Evolutionary conservation across 768 basidiomycete genomes (phyloP).

Genomic region (Phlebiopsis gigantea): DNA sequence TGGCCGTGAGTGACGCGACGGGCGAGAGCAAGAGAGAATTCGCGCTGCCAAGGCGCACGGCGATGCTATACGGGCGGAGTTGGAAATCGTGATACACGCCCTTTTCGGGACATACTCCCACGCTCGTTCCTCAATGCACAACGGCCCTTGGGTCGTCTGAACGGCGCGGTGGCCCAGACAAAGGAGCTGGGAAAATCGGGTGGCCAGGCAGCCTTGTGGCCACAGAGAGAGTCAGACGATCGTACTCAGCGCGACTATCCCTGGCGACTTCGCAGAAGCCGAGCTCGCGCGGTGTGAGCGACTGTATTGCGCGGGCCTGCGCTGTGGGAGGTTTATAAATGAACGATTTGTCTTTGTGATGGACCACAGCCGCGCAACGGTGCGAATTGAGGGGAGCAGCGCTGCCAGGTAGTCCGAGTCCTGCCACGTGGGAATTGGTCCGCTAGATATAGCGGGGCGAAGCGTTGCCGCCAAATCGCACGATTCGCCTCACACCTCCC

Average conservation of each 20-base stretch:
- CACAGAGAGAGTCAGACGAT: not conserved
- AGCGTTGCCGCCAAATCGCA: constrained; percentile 8
- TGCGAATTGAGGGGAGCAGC: no score
- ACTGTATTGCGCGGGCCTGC: not conserved
- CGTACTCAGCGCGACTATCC: not conserved
- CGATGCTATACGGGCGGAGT: constrained; percentile 12
- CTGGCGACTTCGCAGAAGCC: not conserved
- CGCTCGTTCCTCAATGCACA: not conserved
- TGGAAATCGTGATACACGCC: constrained; percentile 3
- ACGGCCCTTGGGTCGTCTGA: not conserved
- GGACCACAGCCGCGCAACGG: not conserved
- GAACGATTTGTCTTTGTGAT: not conserved
- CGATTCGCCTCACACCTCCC: constrained; percentile 6
- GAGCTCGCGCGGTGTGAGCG: not conserved
- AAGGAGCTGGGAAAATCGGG: not conserved
- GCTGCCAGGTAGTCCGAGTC: constrained; percentile 7
- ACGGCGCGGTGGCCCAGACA: not conserved
- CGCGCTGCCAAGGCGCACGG: constrained; percentile 12
- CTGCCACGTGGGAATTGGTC: constrained; percentile 15
- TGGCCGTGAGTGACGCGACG: constrained; percentile 15
- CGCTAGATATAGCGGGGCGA: constrained; percentile 7
- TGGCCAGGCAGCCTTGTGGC: not conserved
- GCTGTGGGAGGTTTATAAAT: not conserved
- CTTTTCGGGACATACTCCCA: constrained; percentile 2
- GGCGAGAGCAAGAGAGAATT: constrained; percentile 11